phyloP scores from a whole-genome alignment of 2,329 filamentous ascomycete species.

The Pseudopyricularia cyperi region DNA sequence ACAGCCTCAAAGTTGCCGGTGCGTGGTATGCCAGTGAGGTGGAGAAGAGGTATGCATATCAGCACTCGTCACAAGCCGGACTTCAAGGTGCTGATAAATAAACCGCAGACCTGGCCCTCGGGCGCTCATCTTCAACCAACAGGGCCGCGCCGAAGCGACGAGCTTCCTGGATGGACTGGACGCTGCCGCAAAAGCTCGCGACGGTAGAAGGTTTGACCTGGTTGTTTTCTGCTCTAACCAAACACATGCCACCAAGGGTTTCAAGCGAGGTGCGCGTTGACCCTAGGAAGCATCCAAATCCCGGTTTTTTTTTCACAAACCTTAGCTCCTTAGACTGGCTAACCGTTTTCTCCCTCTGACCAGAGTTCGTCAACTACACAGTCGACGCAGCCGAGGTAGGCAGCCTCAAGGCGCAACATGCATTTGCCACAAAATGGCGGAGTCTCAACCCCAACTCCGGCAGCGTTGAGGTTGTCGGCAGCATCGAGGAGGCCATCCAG shows the following conservation, averaged over 20 bases:
- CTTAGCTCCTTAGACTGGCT: no score
- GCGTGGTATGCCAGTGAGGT: conserved; percentile 55
- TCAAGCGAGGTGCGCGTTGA: conserved; percentile 25
- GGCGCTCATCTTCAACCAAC: conserved; percentile 82
- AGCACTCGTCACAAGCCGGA: conserved; percentile 7
- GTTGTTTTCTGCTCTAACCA: conserved; percentile 36
- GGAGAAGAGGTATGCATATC: conserved; percentile 8
- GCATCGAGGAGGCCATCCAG: conserved; percentile 43
- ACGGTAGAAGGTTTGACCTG: conserved; percentile 44
- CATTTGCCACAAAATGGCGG: conserved; percentile 37
- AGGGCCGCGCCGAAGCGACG: conserved; percentile 61
- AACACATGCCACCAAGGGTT: conserved; percentile 34
- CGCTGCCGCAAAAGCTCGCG: conserved; percentile 20
- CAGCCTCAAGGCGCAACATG: conserved; percentile 35
- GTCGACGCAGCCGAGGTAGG: conserved; percentile 35
- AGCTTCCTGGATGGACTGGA: conserved; percentile 46
- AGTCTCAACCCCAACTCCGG: conserved; percentile 27
- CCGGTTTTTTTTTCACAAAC: conserved; percentile 2
- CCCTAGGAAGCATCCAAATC: no score
- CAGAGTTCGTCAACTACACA: conserved; percentile 44
- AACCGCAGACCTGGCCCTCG: background rate
- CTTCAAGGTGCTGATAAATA: background rate
- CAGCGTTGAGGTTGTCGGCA: conserved; percentile 31
- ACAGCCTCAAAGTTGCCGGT: conserved; percentile 66
- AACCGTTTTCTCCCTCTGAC: background rate